Conservation (phyloP, 495 filamentous ascomycete species). For the Aspergillus sclerotiicarbonarius region DNA sequence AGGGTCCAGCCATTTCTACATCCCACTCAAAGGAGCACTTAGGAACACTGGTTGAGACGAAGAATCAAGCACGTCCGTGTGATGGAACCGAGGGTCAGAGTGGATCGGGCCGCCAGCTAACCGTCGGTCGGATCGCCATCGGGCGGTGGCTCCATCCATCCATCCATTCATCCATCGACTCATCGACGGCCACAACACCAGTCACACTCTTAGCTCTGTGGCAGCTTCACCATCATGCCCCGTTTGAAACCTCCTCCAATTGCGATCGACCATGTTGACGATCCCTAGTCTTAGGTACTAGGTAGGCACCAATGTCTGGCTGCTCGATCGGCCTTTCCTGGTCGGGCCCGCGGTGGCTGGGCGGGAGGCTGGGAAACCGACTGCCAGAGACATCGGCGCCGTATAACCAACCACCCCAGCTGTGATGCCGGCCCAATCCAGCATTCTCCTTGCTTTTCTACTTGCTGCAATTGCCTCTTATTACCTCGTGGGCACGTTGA, state of each 20-base stretch:
- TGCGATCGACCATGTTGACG: conserved; percentile 11
- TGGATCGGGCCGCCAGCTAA: conserved; percentile 14
- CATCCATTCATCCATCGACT: neutral
- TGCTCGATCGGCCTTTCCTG: conserved; percentile 8
- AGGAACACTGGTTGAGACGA: too few species aligned
- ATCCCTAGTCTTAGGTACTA: neutral
- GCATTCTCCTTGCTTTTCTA: conserved; percentile 7
- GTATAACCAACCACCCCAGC: conserved; percentile 17
- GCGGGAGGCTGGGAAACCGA: conserved; percentile 12
- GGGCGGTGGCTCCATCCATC: neutral
- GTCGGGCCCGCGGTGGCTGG: conserved; percentile 25
- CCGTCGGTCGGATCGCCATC: neutral
- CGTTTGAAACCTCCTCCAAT: conserved; percentile 13
- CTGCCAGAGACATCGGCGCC: neutral
- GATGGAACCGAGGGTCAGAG: neutral
- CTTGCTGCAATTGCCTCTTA: neutral
- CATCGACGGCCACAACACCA: neutral
- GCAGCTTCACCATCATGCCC: conserved; percentile 1
- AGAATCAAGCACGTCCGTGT: too few species aligned
- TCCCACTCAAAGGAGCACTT: too few species aligned
- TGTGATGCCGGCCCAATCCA: neutral
- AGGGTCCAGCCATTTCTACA: too few species aligned
- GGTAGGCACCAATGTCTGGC: neutral
- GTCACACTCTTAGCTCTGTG: neutral
- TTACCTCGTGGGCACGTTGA: conserved; percentile 7